Evolutionary conservation across 2,329 filamentous ascomycete species (phyloP), one percentile per base, ranked within the genome.

Genomic region (Sporothrix pallida): DNA sequence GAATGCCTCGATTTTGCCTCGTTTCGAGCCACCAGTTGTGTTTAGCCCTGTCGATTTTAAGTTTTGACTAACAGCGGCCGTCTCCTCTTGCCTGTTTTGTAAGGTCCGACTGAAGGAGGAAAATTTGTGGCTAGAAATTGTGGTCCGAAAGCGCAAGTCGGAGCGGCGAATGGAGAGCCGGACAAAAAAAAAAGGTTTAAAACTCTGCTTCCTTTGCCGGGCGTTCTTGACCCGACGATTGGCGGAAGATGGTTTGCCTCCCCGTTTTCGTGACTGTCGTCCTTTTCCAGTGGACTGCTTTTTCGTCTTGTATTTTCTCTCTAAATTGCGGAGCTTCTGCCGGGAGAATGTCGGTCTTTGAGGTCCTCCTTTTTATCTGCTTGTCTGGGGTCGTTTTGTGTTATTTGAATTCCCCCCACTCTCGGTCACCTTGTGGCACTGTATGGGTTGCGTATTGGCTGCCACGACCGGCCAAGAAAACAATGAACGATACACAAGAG

Each of bases 121-220:
- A 67, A 26, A 20, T 26, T n/a, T 48, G 62, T 37, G 4, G 31
- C 31, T 37, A 37, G 5, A n/a, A 67, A 48, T 23, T 48, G 42
- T 48, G 62, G 42, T 48, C 48, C 42, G 62, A 48, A 48, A 56
- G n/a, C 46, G 50, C 67, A 70, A 48, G 31, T n/a, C 52, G 31
- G 68, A 10, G 68, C 68, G 37, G 52, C 37, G 37, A 70, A 56
- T 58, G 31, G 52, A 26, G 52, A n/a, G 37, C n/a, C 50, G 68
- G 62, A 58, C 70, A 50, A 37, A 58, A 44, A 46, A 42, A 56
- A 54, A 46, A 58, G 50, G 50, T 42, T 37, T 56, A 60, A 69
- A 58, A 63, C 54, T 52, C 20, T 56, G 23, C 69, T 37, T 62
- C 54, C 67, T 69, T 23, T 69, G 67, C 48, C 65, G 65, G 65